Base-by-base conservation (phyloP, 495 filamentous ascomycete genomes). In the Penicillium chermesinum region DNA sequence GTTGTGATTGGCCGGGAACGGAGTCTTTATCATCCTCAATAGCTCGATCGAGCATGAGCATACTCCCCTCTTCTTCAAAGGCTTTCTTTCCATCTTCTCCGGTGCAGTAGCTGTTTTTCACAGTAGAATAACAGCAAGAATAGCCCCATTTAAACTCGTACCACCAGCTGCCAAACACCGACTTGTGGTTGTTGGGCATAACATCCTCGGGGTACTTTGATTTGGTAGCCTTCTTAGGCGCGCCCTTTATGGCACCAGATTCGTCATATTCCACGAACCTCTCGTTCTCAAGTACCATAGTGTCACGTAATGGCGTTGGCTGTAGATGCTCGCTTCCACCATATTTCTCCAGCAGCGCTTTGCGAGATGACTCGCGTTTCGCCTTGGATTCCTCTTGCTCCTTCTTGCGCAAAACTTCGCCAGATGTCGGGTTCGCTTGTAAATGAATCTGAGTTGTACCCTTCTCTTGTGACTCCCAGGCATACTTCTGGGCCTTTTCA, bases 141-240 rank as follows among this genome's bases (percentile, higher is more conserved):
- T 95, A 98, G n/a, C 94, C 93, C 93, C 93, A 98, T 67, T 85
- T 75, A 70, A 96, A 96, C 47, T 88, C 82, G 35, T 80, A 77
- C 93, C 93, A 98, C 93, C 93, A 98, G 60, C 89, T 96, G 30
- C 93, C 93, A 88, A 91, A 98, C 1, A 95, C 88, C 0, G 86
- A 81, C 16, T 82, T 88, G 63, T 98, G 93, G 57, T 98, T 98
- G 70, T 95, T 91, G 65, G 81, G 73, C 52, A 88, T 70, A 3
- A 96, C 75, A 54, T 98, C 89, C 57, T 98, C 93, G 1, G 82
- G 66, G 57, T 97, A 97, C 59, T 96, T 96, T 15, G 86, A 91
- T 63, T 86, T 93, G 16, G 82, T 81, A 17, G 74, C 76, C 30
- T 75, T 77, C 67, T 84, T 87, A 7, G 84, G 83, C n/a, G 80